These are phyloP conservation scores for Candida nitratophila DNA, from an alignment of 805 yeast genomes.

Conservation along the genomic window DNA sequence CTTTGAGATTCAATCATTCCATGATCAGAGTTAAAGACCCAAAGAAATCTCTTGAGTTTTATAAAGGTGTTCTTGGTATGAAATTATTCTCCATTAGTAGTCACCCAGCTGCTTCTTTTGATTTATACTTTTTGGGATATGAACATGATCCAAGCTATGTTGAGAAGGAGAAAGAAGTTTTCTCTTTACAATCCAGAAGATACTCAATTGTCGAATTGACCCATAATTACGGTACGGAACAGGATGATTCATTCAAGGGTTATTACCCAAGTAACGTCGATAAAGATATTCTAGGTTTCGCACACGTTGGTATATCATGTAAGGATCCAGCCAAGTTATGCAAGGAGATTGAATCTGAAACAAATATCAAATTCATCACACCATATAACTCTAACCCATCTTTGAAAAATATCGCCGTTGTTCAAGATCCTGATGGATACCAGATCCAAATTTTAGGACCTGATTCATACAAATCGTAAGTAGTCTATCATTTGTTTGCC, in stretches of 20 bases:
- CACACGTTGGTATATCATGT: slow-evolving; percentile 74
- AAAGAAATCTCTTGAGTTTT: slow-evolving; percentile 64
- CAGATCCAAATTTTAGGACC: slow-evolving; percentile 63
- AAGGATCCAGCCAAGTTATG: slow-evolving; percentile 55
- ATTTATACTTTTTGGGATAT: slow-evolving; percentile 81
- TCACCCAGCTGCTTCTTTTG: slow-evolving; percentile 67
- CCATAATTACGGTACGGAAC: slow-evolving; percentile 93
- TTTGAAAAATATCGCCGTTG: slow-evolving; percentile 57
- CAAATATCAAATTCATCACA: slow-evolving; percentile 46
- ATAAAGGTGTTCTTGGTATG: slow-evolving; percentile 76
- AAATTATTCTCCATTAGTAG: slow-evolving; percentile 51
- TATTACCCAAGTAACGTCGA: slow-evolving; percentile 66
- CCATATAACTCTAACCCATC: slow-evolving; percentile 46
- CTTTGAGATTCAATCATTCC: slow-evolving; percentile 70
- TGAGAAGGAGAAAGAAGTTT: slow-evolving; percentile 33
- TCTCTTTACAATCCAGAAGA: slow-evolving; percentile 29
- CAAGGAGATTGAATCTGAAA: slow-evolving; percentile 39
- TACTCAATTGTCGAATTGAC: slow-evolving; percentile 85
- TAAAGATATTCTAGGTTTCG: slow-evolving; percentile 72
- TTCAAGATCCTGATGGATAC: slow-evolving; percentile 90
- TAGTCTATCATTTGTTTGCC: no score
- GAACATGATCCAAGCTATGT: slow-evolving; percentile 36
- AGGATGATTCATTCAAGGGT: slow-evolving; percentile 57
- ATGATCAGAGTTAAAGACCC: slow-evolving; percentile 94
- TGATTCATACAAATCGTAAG: slow-evolving; percentile 13